phyloP scores from a whole-genome alignment of 139 green algal genomes.

The Spirogloea muscicola region DNA sequence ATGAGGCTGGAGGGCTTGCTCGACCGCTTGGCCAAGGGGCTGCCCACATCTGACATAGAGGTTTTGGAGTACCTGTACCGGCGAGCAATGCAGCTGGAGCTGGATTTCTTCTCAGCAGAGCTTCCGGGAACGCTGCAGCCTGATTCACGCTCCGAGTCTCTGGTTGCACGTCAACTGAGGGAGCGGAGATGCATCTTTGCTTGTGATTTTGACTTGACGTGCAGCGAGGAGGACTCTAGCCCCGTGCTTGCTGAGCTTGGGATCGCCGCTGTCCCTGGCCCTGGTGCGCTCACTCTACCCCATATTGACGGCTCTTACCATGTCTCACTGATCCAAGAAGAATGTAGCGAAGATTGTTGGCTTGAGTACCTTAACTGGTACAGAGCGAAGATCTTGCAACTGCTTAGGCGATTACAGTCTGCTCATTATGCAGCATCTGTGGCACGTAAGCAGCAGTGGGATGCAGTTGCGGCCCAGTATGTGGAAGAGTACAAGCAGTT shows the following conservation, averaged over 20 bases:
- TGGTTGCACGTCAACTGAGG: too few relatives aligned
- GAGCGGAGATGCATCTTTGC: background rate
- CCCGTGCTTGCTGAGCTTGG: background rate
- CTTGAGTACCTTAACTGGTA: too few relatives aligned
- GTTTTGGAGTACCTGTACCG: background rate
- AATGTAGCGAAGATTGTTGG: too few relatives aligned
- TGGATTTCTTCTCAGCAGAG: constrained; percentile 16
- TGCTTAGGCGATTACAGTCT: too few relatives aligned
- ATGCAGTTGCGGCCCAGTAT: background rate
- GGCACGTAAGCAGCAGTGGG: background rate
- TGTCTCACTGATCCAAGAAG: too few relatives aligned
- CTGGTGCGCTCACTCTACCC: too few relatives aligned
- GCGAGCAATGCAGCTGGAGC: constrained; percentile 20
- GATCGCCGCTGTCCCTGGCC: too few relatives aligned
- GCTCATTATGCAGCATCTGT: too few relatives aligned
- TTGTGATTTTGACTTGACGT: constrained; percentile 18
- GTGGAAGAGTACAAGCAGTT: background rate
- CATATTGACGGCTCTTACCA: too few relatives aligned
- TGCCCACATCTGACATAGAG: background rate
- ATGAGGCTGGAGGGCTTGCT: constrained; percentile 2
- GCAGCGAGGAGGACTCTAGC: constrained; percentile 7
- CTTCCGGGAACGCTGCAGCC: background rate
- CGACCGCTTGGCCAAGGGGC: background rate
- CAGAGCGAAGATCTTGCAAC: too few relatives aligned
- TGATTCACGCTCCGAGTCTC: background rate